phyloP scores from a whole-genome alignment of 2,329 filamentous ascomycete species.

The Fusarium robinianum region DNA sequence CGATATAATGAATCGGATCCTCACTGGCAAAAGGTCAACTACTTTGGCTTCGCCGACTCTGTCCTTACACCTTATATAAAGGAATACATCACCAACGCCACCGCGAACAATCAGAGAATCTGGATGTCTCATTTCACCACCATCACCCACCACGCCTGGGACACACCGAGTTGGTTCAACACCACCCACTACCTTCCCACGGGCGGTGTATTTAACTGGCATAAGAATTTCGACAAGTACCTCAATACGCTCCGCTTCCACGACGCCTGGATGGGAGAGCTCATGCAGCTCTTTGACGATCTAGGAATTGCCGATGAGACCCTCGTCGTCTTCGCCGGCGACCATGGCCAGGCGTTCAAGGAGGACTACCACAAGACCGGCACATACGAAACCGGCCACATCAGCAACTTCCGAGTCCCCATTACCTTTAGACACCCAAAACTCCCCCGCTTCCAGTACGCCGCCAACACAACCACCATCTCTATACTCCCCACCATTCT shows the following conservation, averaged over 20 bases:
- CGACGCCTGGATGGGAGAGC: slow-evolving; percentile 41
- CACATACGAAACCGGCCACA: slow-evolving; percentile 41
- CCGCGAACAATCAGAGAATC: slow-evolving; percentile 41
- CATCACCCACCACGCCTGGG: slow-evolving; percentile 44
- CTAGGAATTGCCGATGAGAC: slow-evolving; percentile 43
- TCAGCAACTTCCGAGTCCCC: slow-evolving; percentile 41
- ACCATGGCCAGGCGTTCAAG: slow-evolving; percentile 43
- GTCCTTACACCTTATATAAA: slow-evolving; percentile 39
- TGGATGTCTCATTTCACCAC: slow-evolving; percentile 45
- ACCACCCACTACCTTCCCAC: slow-evolving; percentile 28
- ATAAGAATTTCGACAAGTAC: slow-evolving; percentile 42
- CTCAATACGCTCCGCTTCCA: slow-evolving; percentile 41
- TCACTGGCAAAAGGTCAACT: slow-evolving; percentile 37
- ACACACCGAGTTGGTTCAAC: slow-evolving; percentile 29
- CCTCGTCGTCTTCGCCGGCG: slow-evolving; percentile 41
- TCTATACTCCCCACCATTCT: slow-evolving; percentile 44
- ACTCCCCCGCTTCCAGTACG: slow-evolving; percentile 39
- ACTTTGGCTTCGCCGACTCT: slow-evolving; percentile 43
- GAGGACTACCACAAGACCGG: slow-evolving; percentile 39
- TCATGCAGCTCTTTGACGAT: slow-evolving; percentile 41
- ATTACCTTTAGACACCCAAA: slow-evolving; percentile 41
- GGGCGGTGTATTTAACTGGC: slow-evolving; percentile 32
- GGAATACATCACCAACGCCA: slow-evolving; percentile 41
- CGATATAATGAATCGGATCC: slow-evolving; percentile 32
- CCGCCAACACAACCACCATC: slow-evolving; percentile 40